Conservation (phyloP, 1,284 basidiomycete genomes). For the Pseudozyma sp. region DNA sequence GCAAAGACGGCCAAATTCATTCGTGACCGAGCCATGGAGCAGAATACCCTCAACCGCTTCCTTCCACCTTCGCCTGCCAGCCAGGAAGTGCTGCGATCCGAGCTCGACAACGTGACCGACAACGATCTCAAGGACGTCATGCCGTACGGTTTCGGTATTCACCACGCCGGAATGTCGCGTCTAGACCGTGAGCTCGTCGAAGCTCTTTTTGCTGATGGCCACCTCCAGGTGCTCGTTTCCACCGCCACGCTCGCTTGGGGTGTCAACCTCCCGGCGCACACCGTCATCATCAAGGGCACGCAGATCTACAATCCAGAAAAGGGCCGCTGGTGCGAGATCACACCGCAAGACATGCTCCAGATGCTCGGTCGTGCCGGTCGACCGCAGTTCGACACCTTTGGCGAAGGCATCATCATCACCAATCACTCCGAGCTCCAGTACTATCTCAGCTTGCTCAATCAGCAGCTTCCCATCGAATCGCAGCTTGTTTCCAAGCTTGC, state of each 20-base stretch:
- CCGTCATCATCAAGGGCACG: constrained; percentile 99
- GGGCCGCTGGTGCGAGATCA: constrained; percentile 95
- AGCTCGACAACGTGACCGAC: constrained; percentile 86
- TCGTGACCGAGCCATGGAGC: constrained; percentile 93
- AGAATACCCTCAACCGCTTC: constrained; percentile 94
- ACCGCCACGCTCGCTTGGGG: constrained; percentile 99
- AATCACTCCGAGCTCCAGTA: constrained; percentile 97
- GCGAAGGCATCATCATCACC: constrained; percentile 98
- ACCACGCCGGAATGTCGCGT: constrained; percentile 98
- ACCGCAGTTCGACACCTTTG: constrained; percentile 96
- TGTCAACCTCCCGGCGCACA: constrained; percentile 97
- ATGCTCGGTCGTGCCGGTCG: constrained; percentile 99
- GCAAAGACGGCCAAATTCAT: constrained; percentile 96
- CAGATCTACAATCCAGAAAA: constrained; percentile 99
- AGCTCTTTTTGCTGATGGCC: constrained; percentile 91
- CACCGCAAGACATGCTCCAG: constrained; percentile 95
- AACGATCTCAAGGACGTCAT: constrained; percentile 86
- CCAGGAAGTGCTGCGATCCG: constrained; percentile 71
- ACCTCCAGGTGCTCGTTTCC: constrained; percentile 93
- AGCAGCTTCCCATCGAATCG: constrained; percentile 83
- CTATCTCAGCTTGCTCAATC: constrained; percentile 73
- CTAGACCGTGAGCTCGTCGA: constrained; percentile 93
- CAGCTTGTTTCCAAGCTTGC: constrained; percentile 93
- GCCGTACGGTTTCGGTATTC: constrained; percentile 96
- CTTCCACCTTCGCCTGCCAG: constrained; percentile 71